Evolutionary conservation across 2,329 filamentous ascomycete genomes (phyloP).

Genomic region (Penicillium nordicum): DNA sequence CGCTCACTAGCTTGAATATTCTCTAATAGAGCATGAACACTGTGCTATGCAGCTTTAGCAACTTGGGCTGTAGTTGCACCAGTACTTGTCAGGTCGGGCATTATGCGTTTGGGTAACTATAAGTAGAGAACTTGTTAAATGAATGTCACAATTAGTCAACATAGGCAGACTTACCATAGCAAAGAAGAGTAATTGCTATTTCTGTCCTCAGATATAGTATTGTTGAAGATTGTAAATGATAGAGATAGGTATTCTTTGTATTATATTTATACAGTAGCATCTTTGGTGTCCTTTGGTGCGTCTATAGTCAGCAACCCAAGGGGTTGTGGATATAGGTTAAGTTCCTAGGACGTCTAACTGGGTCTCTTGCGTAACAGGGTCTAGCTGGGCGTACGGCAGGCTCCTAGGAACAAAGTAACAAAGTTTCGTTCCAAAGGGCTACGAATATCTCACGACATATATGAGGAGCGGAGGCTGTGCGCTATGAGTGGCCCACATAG

Average conservation of each 20-base stretch:
- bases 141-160: neutral
- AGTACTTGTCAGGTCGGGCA: neutral
- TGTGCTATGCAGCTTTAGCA: neutral
- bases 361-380: too few species aligned
- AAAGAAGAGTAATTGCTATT: neutral
- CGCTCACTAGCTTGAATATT: neutral
- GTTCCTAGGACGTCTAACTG: neutral
- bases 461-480: too few species aligned
- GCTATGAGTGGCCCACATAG: too few species aligned
- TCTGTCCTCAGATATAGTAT: neutral
- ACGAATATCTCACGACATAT: too few species aligned
- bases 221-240: neutral
- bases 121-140: neutral
- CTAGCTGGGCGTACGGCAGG: too few species aligned
- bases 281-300: rapidly evolving
- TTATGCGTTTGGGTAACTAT: neutral
- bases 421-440: too few species aligned
- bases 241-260: too few species aligned
- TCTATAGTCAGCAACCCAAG: neutral
- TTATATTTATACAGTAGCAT: neutral
- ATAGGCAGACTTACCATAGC: neutral
- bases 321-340: neutral
- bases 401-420: too few species aligned
- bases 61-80: neutral
- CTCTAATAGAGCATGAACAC: neutral